A percentile compares a stretch with the other conserved stretches of the same genome.
phyloP scores from a whole-genome alignment of 352 stramenopile species.

The Globisporangium cystogenes region DNA sequence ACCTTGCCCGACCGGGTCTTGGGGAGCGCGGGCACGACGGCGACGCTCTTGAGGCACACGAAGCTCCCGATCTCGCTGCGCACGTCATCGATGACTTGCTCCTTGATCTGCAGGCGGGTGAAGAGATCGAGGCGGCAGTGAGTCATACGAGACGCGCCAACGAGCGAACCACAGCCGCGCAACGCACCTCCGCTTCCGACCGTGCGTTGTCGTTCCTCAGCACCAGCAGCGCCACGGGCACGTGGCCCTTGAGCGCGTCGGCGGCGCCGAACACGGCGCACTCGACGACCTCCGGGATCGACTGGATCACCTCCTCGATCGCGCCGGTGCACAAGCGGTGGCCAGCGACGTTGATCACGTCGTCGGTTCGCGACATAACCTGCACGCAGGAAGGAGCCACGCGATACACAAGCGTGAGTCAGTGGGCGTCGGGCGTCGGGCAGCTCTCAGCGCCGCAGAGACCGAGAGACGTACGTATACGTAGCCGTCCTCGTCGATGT shows the following conservation, averaged over 20 bases:
- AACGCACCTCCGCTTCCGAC: slow-evolving; percentile 18
- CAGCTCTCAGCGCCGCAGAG: too few species aligned
- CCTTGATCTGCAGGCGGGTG: slow-evolving; percentile 11
- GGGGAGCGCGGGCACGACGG: slow-evolving; percentile 19
- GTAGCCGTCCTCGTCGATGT: slow-evolving; percentile 89
- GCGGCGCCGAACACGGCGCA: slow-evolving; percentile 57
- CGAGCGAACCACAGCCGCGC: background rate
- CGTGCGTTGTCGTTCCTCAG: slow-evolving; percentile 19
- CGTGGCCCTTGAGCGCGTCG: slow-evolving; percentile 21
- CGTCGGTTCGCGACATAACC: slow-evolving; percentile 90
- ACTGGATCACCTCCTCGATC: slow-evolving; percentile 87
- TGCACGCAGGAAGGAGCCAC: too few species aligned
- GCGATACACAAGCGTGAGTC: too few species aligned
- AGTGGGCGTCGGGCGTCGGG: too few species aligned
- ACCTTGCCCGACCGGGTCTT: slow-evolving; percentile 30
- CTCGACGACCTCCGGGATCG: slow-evolving; percentile 81
- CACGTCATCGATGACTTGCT: slow-evolving; percentile 19
- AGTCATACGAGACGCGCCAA: background rate
- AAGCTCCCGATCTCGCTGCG: slow-evolving; percentile 24
- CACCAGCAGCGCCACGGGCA: slow-evolving; percentile 27
- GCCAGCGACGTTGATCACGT: slow-evolving; percentile 89
- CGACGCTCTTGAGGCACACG: slow-evolving; percentile 24
- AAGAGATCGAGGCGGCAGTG: background rate
- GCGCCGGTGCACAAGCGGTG: slow-evolving; percentile 84
- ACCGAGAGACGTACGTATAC: slow-evolving; percentile 71